Evolutionary conservation across 2,329 filamentous ascomycete species (phyloP).

Genomic region (Botrytis sinoallii): DNA sequence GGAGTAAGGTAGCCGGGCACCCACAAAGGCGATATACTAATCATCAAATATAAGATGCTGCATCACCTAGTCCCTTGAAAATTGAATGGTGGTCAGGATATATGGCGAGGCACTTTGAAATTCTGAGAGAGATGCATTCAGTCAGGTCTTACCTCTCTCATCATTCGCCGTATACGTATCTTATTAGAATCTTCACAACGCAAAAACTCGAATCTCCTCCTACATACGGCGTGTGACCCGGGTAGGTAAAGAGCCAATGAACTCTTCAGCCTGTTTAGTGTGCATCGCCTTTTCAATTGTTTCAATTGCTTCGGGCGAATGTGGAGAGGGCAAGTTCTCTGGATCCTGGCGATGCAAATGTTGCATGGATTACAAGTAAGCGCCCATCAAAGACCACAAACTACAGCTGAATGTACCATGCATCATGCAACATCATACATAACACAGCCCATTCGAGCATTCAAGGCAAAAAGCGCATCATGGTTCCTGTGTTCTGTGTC

Average conservation of each 20-base stretch:
- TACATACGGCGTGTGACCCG: not conserved
- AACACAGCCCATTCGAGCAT: not conserved
- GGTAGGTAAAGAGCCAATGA: not conserved
- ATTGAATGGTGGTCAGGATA: not conserved
- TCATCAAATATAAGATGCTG: not conserved
- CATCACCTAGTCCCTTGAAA: not conserved
- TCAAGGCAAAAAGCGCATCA: not conserved
- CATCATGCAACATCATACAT: not conserved
- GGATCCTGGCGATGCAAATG: not conserved
- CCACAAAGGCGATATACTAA: not conserved
- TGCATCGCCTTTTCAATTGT: not conserved
- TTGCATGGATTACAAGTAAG: not conserved
- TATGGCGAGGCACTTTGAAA: not conserved
- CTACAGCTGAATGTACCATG: not conserved
- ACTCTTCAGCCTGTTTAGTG: not conserved
- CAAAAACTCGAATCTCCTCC: not conserved
- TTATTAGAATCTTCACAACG: not conserved
- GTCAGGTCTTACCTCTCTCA: not conserved
- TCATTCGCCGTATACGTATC: not conserved
- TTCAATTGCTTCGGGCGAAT: not conserved
- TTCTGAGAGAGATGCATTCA: not conserved
- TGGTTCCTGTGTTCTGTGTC: not conserved
- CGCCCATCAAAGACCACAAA: not conserved
- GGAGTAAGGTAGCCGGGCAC: not conserved
- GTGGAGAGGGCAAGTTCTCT: not conserved